Evolutionary conservation across 352 stramenopile species (phyloP), one percentile per base, ranked within the genome.

Genomic region (Pythium myriotylum): DNA sequence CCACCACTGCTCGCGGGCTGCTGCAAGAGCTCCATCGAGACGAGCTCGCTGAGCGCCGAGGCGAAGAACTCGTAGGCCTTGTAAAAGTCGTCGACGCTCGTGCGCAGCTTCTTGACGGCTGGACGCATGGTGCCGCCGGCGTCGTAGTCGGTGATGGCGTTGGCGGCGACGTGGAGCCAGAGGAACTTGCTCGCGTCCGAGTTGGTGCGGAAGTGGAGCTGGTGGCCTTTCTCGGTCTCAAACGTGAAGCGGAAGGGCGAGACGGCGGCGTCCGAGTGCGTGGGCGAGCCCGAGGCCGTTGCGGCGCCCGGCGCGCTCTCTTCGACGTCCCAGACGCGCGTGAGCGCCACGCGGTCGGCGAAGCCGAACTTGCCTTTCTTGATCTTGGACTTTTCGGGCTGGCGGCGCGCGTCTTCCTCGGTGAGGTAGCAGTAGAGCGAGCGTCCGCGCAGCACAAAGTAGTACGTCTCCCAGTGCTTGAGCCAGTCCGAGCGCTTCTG

Each of bases 391-490:
- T 95, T 95, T 54, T 79, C 82, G 3, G 86, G 87, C 60, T 91
- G 80, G 10, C 77, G 73, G 13, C 74, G 77, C 26, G 79, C 84
- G 67, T 95, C 84, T 40, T 95, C 84, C 59, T 95, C 79, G 24
- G 78, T 88, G 17, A 95, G 54, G 54, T 95, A 95, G 67, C 86
- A 95, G 56, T 91, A 95, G 32, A 95, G 71, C 26, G 73, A 71
- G 2, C 81, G 72, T 0, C 84, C 83, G 3, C 77, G 76, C 16
- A 95, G 63, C 8, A 94, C 84, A 43, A 95, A 92, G 67, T 91
- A 95, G 76, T 92, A 95, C 39, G 83, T 95, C 60, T 95, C 86
- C 86, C 84, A 94, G 68, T 95, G 84, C 72, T 94, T 95, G 56
- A 95, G 82, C 86, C 86, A 95, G 72, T 95, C 86, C 48, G 81